Evolutionary conservation across 345 rosid species (phyloP), one percentile per base, ranked within the genome.

Genomic region (Bruguiera parviflora): DNA sequence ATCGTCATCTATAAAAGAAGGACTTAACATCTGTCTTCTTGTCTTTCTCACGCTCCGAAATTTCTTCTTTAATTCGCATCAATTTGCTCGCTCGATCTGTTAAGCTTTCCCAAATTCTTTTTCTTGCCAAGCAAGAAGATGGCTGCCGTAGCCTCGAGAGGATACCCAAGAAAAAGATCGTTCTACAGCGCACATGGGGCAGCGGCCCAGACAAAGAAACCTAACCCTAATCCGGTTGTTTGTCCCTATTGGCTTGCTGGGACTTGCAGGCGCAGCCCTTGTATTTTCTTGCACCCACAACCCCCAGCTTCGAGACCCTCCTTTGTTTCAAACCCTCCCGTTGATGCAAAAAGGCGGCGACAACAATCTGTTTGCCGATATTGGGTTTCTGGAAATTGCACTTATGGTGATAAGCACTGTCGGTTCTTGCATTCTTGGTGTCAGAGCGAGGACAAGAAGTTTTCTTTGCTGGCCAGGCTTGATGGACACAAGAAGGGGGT

Each of bases 401-500:
- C 58, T 21, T 1, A 4, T 5, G 58, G 58, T 7, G 27, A 24
- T 7, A 2, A 8, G 0, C 7, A 0, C 49, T 53, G 58, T 11
- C 22, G 13, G 7, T 53, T 53, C 58, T 53, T 21, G 58, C 58
- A 53, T 53, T 21, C 15, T 22, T 55, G 58, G 58, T 53, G 27
- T 53, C 58, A 6, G 28, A 21, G 58, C 22, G 49, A 43, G 16
- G 58, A 53, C 28, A 53, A 53, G 10, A 21, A 53, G 15, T 53
- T 63, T 32, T 60, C 59, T 5, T 0, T 49, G 64, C 4, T 72
- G 6, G 33, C 70, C 8, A 49, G 67, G 64, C 65, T 72, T 32
- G 64, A 57, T 1, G 65, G 70, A 31, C 70, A 72, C 63, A 20
- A 65, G 53, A 27, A 65, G 39, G 56, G 53, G 13, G 29, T 72